Evolutionary conservation across 2,329 filamentous ascomycete species (phyloP), one percentile per base, ranked within the genome.

Genomic region (Pyrenochaeta sp.): DNA sequence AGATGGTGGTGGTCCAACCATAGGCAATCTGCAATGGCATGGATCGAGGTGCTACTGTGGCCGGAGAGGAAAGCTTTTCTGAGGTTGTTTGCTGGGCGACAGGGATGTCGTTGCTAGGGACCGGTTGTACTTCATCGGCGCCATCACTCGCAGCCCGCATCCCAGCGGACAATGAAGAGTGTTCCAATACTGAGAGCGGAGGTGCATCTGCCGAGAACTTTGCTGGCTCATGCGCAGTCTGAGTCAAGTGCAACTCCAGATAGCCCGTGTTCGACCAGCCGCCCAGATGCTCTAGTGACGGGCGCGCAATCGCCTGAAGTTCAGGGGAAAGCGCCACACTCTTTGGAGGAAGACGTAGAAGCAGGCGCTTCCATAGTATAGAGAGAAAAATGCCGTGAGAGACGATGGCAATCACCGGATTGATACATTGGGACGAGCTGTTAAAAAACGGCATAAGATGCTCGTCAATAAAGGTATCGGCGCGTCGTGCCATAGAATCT

Each of bases 381-480:
- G 85, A 86, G 2, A 97, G 82, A 35, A 96, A 86, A 56, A 96
- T 88, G 14, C 93, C 92, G 67, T 97, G 93, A 1, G 92, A 89
- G 3, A 96, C 89, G 12, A 96, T 77, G 1, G 86, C 87, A 11
- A 92, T 78, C 2, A 80, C 77, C 6, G 73, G 66, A 10, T 79
- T 72, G 14, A 54, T 23, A 5, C 52, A 45, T 6, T 60, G 44
- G 2, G 60, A 54, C 0, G 71, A 60, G 10, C 73, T 60, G 10
- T 78, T 60, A 14, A 89, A 53, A 3, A 90, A 55, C 9, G 87
- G 87, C 4, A 84, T 61, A 0, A 97, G 76, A 66, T 89, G 80
- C 7, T 79, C 73, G 50, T 87, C 80, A 18, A 97, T 74, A 62
- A 97, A 97, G 0, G 64, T 69, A 48, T 88, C 83, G 2, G 85